Evolutionary conservation across 2,329 filamentous ascomycete genomes (phyloP), one percentile per base, ranked within the genome.

Genomic region (Huntiella savannae): DNA sequence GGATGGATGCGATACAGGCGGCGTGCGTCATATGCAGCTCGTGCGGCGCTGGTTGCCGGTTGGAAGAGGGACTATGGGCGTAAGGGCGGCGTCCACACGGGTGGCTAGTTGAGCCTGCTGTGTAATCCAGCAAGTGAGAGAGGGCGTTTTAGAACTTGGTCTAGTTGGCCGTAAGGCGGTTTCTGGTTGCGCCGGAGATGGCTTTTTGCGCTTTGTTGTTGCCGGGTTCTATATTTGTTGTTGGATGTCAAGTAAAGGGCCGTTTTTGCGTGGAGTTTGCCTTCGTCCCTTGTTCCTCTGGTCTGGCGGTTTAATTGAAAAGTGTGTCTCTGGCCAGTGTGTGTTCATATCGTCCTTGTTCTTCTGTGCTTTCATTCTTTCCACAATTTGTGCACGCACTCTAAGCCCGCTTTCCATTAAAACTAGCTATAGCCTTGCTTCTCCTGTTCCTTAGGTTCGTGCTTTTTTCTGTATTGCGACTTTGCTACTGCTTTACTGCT

Each of bases 121-220:
- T 28, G 22, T 28, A 28, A 28, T 28, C 22, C 5, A 28, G 22
- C 22, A 28, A 28, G 22, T 28, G 22, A 28, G 5, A 28, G 22
- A 28, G 22, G 22, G 22, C 22, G 22, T 28, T 28, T 28, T 28
- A 8, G 22, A 28, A 28, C 22, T 28, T 28, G 22, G 22, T 8
- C 22, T 28, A 28, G 22, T 28, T 28, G 22, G 22, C 22, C 22
- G 22, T 28, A 28, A 28, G 22, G 22, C 22, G 22, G 17, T 7
- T 32, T 42, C 22, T 42, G 10, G 40, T 42, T 28, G 16, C 22
- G 33, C 40, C 33, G 40, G 40, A 32, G 40, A 36, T 36, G 33
- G 28, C 11, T n/a, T 32, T 13, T 16, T 42, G 19, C 40, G 40
- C 40, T 42, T 42, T 42, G 40, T 41, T 41, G 40, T 42, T 42